Base-by-base conservation (phyloP, 129 eudicot genomes). In the Saposhnikovia divaricata region DNA sequence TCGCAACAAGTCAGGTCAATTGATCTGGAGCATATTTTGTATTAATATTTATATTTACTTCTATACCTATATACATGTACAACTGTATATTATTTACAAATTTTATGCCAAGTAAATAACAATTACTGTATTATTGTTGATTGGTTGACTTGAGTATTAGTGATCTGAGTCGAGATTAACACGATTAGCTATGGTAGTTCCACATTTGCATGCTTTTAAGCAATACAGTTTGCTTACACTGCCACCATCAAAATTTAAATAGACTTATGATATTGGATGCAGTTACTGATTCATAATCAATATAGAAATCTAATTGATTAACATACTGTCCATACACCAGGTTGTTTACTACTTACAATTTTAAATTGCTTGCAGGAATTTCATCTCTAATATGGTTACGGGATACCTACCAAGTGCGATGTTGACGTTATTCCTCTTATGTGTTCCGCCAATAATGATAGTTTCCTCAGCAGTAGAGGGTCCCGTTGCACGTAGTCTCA, bases 391-490 rank as follows among this genome's bases (percentile, higher is more conserved):
- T 44, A 78, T 95, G 63, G 85, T 90, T 34, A 89, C 91, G 3
- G 99, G 99, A 77, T 95, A 95, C 73, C 87, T 95, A 27, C 99
- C 99, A 19, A 95, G 97, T 88, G 86, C 88, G 68, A 84, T 95
- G 81, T 83, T 95, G 82, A 90, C 85, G 44, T 73, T 90, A 72
- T 95, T 95, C 55, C 86, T 89, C 16, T 87, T 77, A 76, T 82
- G 85, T 47, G 99, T 90, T 39, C 96, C 97, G 6, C 99, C 99
- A 31, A 51, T 92, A 28, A 95, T 95, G 99, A 57, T 91, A 73
- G 75, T 92, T 45, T 89, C 90, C 85, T 90, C 99, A 37, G 90
- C 96, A 44, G 75, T 95, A 72, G 99, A 95, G 89, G 99, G 99
- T 73, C 70, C 91, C 2, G 85, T 92, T 47, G 92, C 99, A 53